Evolutionary conservation across 306 rosid genomes (phyloP), one percentile per base, ranked within the genome.

Genomic region (Mucuna pruriens): DNA sequence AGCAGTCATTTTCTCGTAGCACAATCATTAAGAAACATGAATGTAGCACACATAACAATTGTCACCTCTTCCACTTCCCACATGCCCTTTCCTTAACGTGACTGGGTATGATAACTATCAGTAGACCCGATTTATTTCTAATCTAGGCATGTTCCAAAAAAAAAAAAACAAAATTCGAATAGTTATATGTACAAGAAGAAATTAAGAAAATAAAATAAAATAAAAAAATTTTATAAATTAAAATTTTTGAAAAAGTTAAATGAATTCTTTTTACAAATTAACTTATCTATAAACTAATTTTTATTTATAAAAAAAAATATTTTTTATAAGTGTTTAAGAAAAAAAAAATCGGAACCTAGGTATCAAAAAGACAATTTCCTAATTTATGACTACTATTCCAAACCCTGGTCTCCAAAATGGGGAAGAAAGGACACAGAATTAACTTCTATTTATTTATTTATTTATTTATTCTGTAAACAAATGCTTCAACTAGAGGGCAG

Each of bases 21-120:
- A 40, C 23, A 74, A 74, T 46, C 9, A 79, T 74, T 80, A 71
- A 69, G 60, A 55, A 51, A 45, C 83, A 63, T 67, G 34, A 61
- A 69, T 69, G 69, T 38, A 29, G 42, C 62, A 36, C 54, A 39
- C 20, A 10, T 23, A 7, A 78, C 38, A 55, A 49, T 26, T 72
- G 76, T 71, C 48, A 42, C 67, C 57, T 23, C 45, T 26, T 3
- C 64, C 54, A 36, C 54, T 78, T 51, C 44, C 80, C 74, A 52
- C 68, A 25, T 51, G 61, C 46, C 20, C 29, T 61, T 60, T 20
- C 57, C 58, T 23, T 22, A 17, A 46, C 22, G 55, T 48, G 51
- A 52, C 67, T 57, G 13, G 20, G 0, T 25, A 45, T 4, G 34
- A 66, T 39, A 15, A 58, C 46, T 38, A 78, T 52, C 64, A 60